Evolutionary conservation across 305 asterid genomes (phyloP).

Genomic region (Plantago coronopus): DNA sequence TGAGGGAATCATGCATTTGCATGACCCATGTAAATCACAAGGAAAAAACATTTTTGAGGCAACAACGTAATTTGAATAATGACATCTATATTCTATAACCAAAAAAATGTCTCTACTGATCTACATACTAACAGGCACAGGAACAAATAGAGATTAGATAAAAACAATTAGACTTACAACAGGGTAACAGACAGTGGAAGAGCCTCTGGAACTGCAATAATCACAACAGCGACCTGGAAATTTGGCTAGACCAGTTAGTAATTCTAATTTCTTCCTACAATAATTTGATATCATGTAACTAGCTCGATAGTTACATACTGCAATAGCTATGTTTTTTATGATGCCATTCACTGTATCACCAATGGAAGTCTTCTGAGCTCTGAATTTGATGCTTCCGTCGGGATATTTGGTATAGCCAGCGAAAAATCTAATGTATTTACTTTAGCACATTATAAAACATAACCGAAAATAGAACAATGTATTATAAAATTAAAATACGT

Average conservation of each 20-base stretch:
- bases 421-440: slow-evolving; percentile 48
- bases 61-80: too few species aligned
- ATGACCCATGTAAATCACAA: too few species aligned
- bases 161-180: slow-evolving; percentile 43
- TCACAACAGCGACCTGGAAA: slow-evolving; percentile 68
- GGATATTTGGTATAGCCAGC: slow-evolving; percentile 67
- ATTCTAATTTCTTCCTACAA: slow-evolving; percentile 12
- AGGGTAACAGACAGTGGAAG: slow-evolving; percentile 81
- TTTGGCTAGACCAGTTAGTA: slow-evolving; percentile 25
- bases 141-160: slow-evolving; percentile 1
- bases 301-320: slow-evolving; percentile 49
- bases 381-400: slow-evolving; percentile 48
- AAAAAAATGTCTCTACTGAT: too few species aligned
- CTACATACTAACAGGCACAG: neutral
- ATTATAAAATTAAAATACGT: slow-evolving; percentile 8
- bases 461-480: slow-evolving; percentile 13
- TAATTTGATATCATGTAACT: slow-evolving; percentile 16
- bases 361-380: slow-evolving; percentile 56
- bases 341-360: slow-evolving; percentile 69
- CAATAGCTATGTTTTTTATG: slow-evolving; percentile 70
- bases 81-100: too few species aligned
- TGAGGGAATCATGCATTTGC: too few species aligned
- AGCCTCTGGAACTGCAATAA: slow-evolving; percentile 87
- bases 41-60: too few species aligned
- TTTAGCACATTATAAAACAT: slow-evolving; percentile 6